Evolutionary conservation across 2,329 filamentous ascomycete genomes (phyloP).

Genomic region (Gnomoniopsis smithogilvyi): DNA sequence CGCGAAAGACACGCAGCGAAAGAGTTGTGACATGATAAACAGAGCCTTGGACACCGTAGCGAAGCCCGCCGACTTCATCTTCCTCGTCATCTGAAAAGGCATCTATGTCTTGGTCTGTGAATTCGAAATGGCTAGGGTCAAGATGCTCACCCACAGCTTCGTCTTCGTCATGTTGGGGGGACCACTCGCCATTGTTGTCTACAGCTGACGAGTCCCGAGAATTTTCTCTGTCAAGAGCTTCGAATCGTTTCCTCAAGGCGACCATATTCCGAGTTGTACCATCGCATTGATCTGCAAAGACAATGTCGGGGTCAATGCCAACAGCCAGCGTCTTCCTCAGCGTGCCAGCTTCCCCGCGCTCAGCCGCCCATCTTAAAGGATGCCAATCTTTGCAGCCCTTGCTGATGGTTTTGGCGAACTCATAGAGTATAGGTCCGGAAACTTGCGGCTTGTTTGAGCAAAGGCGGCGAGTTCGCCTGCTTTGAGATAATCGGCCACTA

Average conservation of each 20-base stretch:
- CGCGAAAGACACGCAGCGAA: conserved; percentile 20
- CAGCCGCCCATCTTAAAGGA: conserved; percentile 25
- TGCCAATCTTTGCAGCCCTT: conserved; percentile 15
- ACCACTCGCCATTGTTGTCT: conserved; percentile 2
- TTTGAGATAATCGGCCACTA: conserved; percentile 24
- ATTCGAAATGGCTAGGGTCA: no score
- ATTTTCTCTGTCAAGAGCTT: neutral
- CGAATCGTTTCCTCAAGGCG: neutral
- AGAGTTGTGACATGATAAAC: no score
- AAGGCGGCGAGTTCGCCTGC: conserved; percentile 24
- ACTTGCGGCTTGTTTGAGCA: conserved; percentile 20
- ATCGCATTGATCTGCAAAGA: conserved; percentile 14
- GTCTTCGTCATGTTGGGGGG: no score
- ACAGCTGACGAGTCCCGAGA: neutral
- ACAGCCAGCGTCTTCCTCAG: conserved; percentile 23
- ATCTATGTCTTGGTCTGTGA: no score
- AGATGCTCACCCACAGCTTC: no score
- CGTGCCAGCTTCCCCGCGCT: conserved; percentile 22
- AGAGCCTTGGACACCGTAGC: no score
- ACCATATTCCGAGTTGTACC: conserved; percentile 6
- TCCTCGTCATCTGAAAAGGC: conserved; percentile 5
- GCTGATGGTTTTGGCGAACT: conserved; percentile 15
- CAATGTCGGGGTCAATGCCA: conserved; percentile 23
- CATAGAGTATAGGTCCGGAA: conserved; percentile 26
- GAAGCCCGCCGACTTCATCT: neutral